A percentile compares a stretch with the other conserved stretches of the same genome.
These are phyloP conservation scores for Moesziomyces sp. DNA, from an alignment of 1,284 basidiomycete genomes.

Conservation along the genomic window DNA sequence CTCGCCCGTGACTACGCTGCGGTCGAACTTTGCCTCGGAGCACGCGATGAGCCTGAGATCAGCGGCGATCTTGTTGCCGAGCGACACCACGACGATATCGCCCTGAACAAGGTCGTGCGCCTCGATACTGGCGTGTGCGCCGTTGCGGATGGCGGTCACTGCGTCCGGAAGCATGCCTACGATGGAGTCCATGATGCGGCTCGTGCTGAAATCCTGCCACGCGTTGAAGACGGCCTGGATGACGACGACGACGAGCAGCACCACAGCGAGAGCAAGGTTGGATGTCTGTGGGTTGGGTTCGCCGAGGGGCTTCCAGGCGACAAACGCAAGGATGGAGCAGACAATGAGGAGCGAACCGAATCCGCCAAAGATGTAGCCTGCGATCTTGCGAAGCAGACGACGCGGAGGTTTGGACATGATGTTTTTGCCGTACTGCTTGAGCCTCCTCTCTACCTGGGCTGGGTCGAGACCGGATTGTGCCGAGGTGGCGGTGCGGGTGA, in stretches of 20 bases:
- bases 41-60: slow-evolving; percentile 69
- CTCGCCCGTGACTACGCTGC: slow-evolving; percentile 75
- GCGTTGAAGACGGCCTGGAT: slow-evolving; percentile 71
- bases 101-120: slow-evolving; percentile 77
- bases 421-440: slow-evolving; percentile 71
- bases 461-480: slow-evolving; percentile 70
- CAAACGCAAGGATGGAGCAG: slow-evolving; percentile 72
- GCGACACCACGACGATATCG: slow-evolving; percentile 72
- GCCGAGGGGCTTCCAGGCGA: slow-evolving; percentile 72
- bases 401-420: slow-evolving; percentile 71
- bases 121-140: slow-evolving; percentile 73
- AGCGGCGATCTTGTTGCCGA: slow-evolving; percentile 71
- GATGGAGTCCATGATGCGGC: slow-evolving; percentile 70
- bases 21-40: slow-evolving; percentile 74
- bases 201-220: slow-evolving; percentile 66
- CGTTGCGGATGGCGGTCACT: slow-evolving; percentile 75
- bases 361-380: slow-evolving; percentile 73
- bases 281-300: slow-evolving; percentile 71
- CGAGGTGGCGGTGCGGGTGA: slow-evolving; percentile 71
- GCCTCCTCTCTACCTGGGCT: slow-evolving; percentile 71
- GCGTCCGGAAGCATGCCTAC: slow-evolving; percentile 71
- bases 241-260: slow-evolving; percentile 69
- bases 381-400: slow-evolving; percentile 71
- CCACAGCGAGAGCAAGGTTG: slow-evolving; percentile 70
- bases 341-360: slow-evolving; percentile 74